phyloP scores from a whole-genome alignment of 805 yeast genomes.

The Pichia scutulata region DNA sequence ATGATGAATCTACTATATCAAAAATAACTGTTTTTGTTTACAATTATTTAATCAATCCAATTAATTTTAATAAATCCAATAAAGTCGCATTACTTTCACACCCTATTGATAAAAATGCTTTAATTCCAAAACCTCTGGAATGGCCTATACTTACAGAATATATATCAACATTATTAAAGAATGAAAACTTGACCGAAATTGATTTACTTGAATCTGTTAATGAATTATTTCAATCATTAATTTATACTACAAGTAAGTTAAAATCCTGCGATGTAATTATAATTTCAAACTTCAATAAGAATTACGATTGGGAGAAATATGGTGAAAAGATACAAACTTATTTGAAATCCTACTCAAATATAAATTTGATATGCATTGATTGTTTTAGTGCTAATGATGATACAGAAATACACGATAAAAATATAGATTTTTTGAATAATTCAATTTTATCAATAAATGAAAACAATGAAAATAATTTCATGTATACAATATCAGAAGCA shows the following conservation, averaged over 20 bases:
- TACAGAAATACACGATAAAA: not conserved
- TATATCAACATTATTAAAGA: not conserved
- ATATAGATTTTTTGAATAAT: not conserved
- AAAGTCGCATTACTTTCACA: slow-evolving; percentile 1
- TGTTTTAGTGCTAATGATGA: not conserved
- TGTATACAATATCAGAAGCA: not conserved
- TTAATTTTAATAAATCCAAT: slow-evolving; percentile 1
- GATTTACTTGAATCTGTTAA: not conserved
- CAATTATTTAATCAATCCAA: slow-evolving; percentile 6
- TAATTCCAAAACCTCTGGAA: not conserved
- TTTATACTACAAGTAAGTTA: not conserved
- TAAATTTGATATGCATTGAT: slow-evolving; percentile 2
- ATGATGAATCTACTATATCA: not conserved
- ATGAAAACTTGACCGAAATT: not conserved
- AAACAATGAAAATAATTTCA: slow-evolving; percentile 1
- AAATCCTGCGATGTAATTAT: slow-evolving; percentile 1
- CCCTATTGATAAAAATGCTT: not conserved
- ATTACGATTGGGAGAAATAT: not conserved
- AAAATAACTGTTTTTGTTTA: slow-evolving; percentile 2
- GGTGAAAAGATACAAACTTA: not conserved
- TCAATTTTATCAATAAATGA: not conserved
- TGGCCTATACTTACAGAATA: not conserved
- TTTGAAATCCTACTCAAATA: not conserved
- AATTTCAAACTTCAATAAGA: not conserved
- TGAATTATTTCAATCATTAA: not conserved